Base-by-base conservation (phyloP, 352 stramenopile species). In the Blastocystis sp. region DNA sequence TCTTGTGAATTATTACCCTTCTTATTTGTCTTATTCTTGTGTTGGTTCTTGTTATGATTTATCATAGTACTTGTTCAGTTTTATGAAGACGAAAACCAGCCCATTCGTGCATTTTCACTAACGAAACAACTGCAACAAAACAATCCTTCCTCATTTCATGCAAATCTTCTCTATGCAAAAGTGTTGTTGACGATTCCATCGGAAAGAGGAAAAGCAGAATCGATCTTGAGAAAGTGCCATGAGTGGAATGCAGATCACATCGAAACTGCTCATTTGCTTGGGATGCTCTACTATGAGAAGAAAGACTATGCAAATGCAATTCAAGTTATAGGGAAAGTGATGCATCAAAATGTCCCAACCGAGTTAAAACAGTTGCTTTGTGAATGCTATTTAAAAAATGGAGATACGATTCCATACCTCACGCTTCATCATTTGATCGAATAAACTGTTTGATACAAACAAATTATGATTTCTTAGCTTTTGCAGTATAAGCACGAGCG, bases 301-400 rank as follows among this genome's bases (percentile, higher is more conserved):
- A 66, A 68, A 15, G 23, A 68, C 0, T 66, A 69, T 9, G 20
- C 41, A 26, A 23, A 68, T 37, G 73, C 73, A 8, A 84, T 84
- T 66, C 23, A 18, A 47, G 47, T 84, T 11, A 54, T 84, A 55
- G 62, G 26, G 8, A 9, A 29, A 64, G 29, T 66, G 29, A 2
- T 84, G 20, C 15, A 56, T 29, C 26, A 39, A 29, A 37, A 84
- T 20, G 3, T 64, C 15, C 41, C 73, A 15, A 26, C 13, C 13
- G 73, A 84, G 26, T 47, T 84, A 13, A 84, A 68, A 43, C 73
- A 84, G 23, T 26, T 84, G 20, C 45, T 84, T 18, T 64, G 47
- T 47, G 47, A 84, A 15, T 84, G 73, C 73, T 84, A 84, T n/a
- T 68, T 84, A 34, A 84, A 68, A 23, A 84, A 84, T 13, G 73